Evolutionary conservation across 495 filamentous ascomycete genomes (phyloP), one percentile per base, ranked within the genome.

Genomic region (Penicillium argentinense): DNA sequence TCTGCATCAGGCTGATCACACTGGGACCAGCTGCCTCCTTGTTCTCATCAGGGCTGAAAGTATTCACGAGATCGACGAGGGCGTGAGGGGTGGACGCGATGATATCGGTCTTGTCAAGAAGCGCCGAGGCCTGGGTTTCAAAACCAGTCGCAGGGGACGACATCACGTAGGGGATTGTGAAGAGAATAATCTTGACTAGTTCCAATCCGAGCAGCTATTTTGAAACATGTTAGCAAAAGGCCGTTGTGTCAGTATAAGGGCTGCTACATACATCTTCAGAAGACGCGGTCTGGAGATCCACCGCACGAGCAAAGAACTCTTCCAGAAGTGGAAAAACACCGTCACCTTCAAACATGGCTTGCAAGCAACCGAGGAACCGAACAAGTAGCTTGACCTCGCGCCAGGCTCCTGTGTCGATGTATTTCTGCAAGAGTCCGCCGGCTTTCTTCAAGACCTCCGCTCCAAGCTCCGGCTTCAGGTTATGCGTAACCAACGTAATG

Each of bases 31-130:
- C 63, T 27, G 72, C 62, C 9, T 73, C 64, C 28, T 74, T 76
- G 9, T 77, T 75, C 18, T 74, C 73, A n/a, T 70, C 73, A 6
- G 72, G 72, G 34, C 82, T 80, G 54, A 90, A 96, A 6, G 90
- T 87, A 49, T 96, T 86, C 24, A 96, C 87, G 34, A 97, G 66
- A 5, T 84, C 76, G 54, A 95, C 89, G 23, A 96, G 74, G 1
- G 86, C 75, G 55, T 95, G 89, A 5, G 86, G 87, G 42, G 89
- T 86, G 6, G 82, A 84, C 1, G 91, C 89, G 57, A 97, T 91
- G 54, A 96, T 87, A 47, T 90, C 89, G 6, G 95, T 96, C 67
- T 91, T 96, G 32, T 91, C 85, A 53, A 99, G 80, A n/a, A 97
- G 72, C 14, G 83, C 79, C 1, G 72, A 66, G 9, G 91, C 90